phyloP scores from a whole-genome alignment of 2,329 filamentous ascomycete genomes.

The Drechslera avenae region DNA sequence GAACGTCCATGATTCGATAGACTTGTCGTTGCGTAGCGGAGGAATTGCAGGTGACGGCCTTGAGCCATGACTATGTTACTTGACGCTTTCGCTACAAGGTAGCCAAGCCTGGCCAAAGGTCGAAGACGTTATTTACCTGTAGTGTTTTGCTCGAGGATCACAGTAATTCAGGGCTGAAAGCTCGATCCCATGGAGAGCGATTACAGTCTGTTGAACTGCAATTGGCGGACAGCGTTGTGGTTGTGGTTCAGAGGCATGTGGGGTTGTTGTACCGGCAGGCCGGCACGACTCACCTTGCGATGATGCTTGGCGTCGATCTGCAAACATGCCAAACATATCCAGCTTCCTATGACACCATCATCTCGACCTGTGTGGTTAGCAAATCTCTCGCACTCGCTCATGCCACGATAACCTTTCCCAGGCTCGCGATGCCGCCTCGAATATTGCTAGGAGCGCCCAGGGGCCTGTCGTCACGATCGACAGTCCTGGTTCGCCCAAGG shows the following conservation, averaged over 20 bases:
- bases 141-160: not conserved
- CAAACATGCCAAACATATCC: constrained; percentile 32
- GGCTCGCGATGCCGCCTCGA: constrained; percentile 44
- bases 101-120: no score
- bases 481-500: constrained; percentile 21
- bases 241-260: constrained; percentile 5
- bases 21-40: not conserved
- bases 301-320: constrained; percentile 7
- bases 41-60: no score
- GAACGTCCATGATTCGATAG: not conserved
- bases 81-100: no score
- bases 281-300: constrained; percentile 5
- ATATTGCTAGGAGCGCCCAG: constrained; percentile 27
- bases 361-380: constrained; percentile 10
- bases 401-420: constrained; percentile 21
- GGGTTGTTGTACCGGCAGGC: not conserved
- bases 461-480: constrained; percentile 17
- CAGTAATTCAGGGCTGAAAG: not conserved
- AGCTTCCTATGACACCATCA: constrained; percentile 34
- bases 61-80: no score
- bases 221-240: constrained; percentile 5
- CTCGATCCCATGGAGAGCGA: not conserved
- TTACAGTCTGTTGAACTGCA: not conserved
- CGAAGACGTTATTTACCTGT: no score
- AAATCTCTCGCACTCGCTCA: constrained; percentile 19